These are phyloP conservation scores for Saccharomycopsis microspora DNA, from an alignment of 805 yeast species.

Conservation along the genomic window DNA sequence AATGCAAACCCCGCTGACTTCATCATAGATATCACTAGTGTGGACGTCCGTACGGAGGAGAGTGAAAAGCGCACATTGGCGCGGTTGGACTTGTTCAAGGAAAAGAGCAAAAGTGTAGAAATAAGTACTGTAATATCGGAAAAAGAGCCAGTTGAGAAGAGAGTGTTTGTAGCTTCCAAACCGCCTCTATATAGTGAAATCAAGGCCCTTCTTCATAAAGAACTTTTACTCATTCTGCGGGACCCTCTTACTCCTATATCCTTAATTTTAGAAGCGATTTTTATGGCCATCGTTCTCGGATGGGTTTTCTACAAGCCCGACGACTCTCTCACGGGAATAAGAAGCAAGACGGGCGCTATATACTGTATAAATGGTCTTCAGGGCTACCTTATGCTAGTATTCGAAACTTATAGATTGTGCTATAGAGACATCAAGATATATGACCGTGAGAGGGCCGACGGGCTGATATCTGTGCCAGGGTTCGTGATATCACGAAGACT, in stretches of 20 bases:
- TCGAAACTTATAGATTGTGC: slow-evolving; percentile 49
- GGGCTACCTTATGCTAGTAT: slow-evolving; percentile 42
- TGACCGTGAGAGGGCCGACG: slow-evolving; percentile 63
- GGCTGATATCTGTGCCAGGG: slow-evolving; percentile 54
- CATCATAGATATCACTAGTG: slow-evolving; percentile 43
- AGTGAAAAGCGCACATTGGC: slow-evolving; percentile 25
- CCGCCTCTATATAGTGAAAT: slow-evolving; percentile 35
- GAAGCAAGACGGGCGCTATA: slow-evolving; percentile 43
- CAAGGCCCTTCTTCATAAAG: slow-evolving; percentile 32
- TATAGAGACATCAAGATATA: slow-evolving; percentile 40
- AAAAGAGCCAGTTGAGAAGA: not conserved
- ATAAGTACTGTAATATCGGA: not conserved
- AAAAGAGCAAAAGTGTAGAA: slow-evolving; percentile 21
- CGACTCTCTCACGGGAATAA: slow-evolving; percentile 47
- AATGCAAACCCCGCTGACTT: slow-evolving; percentile 53
- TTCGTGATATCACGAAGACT: slow-evolving; percentile 56
- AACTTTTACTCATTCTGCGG: slow-evolving; percentile 33
- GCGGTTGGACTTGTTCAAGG: slow-evolving; percentile 26
- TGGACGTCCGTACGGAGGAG: slow-evolving; percentile 34
- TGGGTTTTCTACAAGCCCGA: slow-evolving; percentile 68
- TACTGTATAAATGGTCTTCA: slow-evolving; percentile 44
- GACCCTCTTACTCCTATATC: slow-evolving; percentile 39
- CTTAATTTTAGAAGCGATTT: slow-evolving; percentile 32
- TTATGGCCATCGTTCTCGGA: slow-evolving; percentile 55
- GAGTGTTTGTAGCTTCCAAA: slow-evolving; percentile 7